These are phyloP conservation scores for Diaporthe caulivora DNA, from an alignment of 2,329 filamentous ascomycete genomes.

Conservation along the genomic window DNA sequence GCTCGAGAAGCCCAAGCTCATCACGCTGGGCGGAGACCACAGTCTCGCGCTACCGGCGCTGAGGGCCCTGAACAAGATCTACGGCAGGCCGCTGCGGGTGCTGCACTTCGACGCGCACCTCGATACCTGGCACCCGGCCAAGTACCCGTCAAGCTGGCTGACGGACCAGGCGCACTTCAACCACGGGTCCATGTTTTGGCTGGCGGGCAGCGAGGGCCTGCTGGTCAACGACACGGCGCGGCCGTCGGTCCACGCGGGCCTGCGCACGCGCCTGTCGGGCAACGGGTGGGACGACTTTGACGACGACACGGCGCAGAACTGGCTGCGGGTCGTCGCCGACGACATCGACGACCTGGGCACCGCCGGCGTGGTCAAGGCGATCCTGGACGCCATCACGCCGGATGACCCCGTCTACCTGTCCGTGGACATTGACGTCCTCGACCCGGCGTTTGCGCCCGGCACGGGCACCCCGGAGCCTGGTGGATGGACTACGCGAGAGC, in stretches of 20 bases:
- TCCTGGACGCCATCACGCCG: constrained; percentile 78
- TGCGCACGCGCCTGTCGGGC: constrained; percentile 81
- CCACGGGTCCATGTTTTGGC: constrained; percentile 93
- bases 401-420: constrained; percentile 74
- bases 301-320: constrained; percentile 81
- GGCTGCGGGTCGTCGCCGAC: constrained; percentile 83
- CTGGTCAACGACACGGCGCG: constrained; percentile 78
- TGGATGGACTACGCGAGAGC: constrained; percentile 90
- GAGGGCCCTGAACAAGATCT: constrained; percentile 71
- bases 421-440: constrained; percentile 53
- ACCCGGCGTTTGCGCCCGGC: constrained; percentile 51
- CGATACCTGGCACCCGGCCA: constrained; percentile 86
- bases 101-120: constrained; percentile 84
- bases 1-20: constrained; percentile 64
- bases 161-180: constrained; percentile 81
- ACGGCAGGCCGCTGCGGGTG: constrained; percentile 74
- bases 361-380: constrained; percentile 75
- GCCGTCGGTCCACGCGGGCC: constrained; percentile 83
- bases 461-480: constrained; percentile 92
- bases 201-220: constrained; percentile 84
- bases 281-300: constrained; percentile 76
- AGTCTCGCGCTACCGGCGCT: constrained; percentile 78
- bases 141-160: constrained; percentile 83
- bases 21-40: constrained; percentile 82
- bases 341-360: constrained; percentile 88